Conservation (phyloP, 1,139 yeast species). For the Yamadazyma atlantica region DNA sequence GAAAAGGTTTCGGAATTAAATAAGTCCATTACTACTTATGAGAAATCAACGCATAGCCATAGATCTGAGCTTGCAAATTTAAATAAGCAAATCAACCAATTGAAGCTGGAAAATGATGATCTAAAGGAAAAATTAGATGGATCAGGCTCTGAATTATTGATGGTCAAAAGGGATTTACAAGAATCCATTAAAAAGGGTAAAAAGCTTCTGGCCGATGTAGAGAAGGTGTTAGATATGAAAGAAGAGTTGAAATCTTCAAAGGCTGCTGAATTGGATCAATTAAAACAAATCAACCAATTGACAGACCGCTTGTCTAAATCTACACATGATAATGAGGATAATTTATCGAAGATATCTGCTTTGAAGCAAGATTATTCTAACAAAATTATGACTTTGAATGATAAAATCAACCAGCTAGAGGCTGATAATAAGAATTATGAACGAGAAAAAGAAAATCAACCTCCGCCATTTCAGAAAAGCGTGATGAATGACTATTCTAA, state of each 20-base stretch:
- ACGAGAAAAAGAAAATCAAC: slow-evolving; percentile 41
- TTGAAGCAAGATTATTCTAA: slow-evolving; percentile 25
- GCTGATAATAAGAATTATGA: slow-evolving; percentile 15
- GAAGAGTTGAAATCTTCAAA: slow-evolving; percentile 9
- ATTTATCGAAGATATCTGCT: slow-evolving; percentile 13
- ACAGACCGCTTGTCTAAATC: slow-evolving; percentile 11
- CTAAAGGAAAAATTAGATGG: slow-evolving; percentile 5
- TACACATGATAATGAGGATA: slow-evolving; percentile 10
- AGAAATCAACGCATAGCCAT: slow-evolving; percentile 8
- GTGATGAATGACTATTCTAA: slow-evolving; percentile 48
- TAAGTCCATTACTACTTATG: slow-evolving; percentile 8
- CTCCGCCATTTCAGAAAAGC: slow-evolving; percentile 23
- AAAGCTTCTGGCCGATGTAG: slow-evolving; percentile 3
- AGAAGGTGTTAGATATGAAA: slow-evolving; percentile 3
- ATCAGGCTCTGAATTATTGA: slow-evolving; percentile 10
- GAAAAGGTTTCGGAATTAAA: slow-evolving; percentile 10
- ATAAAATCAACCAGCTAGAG: slow-evolving; percentile 24
- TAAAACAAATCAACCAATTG: slow-evolving; percentile 13
- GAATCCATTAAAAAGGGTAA: slow-evolving; percentile 5
- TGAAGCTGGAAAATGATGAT: slow-evolving; percentile 14
- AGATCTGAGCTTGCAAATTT: slow-evolving; percentile 13
- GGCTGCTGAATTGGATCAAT: slow-evolving; percentile 9
- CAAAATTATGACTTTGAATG: slow-evolving; percentile 25
- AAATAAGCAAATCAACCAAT: slow-evolving; percentile 10
- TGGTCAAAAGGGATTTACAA: slow-evolving; percentile 11